Base-by-base conservation (phyloP, 805 yeast species). In the Ogataea parapolymorpha region DNA sequence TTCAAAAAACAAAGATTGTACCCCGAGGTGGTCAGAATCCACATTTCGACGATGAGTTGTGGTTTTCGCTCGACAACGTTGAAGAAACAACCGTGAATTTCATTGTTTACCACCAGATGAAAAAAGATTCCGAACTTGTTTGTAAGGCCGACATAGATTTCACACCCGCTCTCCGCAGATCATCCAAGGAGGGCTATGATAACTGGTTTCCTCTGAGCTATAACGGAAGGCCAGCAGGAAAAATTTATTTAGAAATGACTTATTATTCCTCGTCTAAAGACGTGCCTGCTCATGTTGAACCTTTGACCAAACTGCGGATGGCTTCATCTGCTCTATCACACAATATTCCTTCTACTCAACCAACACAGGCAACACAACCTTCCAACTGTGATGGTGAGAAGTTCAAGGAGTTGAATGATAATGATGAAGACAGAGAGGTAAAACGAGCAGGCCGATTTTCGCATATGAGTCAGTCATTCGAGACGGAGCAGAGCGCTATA, bases 1-100 rank as follows among this genome's bases (percentile, higher is more conserved):
- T 95, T 8, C 80, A 85, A 49, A 79, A 83, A 55, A 87, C 97
- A 1, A 80, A 79, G 26, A 74, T 87, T 0, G 80, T 85, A 44
- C 74, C 77, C 38, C 68, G 98, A 50, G 99, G 96, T 1, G 99
- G 99, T 2, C 99, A 93, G 59, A 84, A 86, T 4, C 99, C 99
- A 1, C 76, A 71, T 15, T 93, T 97, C 87, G 81, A 86, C 45
- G 80, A 80, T 45, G 88, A 85, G 48, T 69, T 84, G 42, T 67
- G 86, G 50, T 86, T 85, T 55, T 74, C 74, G 27, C 67, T 87
- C 18, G 71, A 80, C 1, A 73, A 85, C 6, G 84, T 81, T 26
- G 70, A 82, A 20, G 78, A 74, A 37, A 83, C 88, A 2, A 45
- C 71, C 0, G 61, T 93, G 65, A 78, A 79, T 46, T 67, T 93